A percentile compares a stretch with the other conserved stretches of the same genome.
Conservation (phyloP, 305 asterid genomes). For the Fraxinus greggii region DNA sequence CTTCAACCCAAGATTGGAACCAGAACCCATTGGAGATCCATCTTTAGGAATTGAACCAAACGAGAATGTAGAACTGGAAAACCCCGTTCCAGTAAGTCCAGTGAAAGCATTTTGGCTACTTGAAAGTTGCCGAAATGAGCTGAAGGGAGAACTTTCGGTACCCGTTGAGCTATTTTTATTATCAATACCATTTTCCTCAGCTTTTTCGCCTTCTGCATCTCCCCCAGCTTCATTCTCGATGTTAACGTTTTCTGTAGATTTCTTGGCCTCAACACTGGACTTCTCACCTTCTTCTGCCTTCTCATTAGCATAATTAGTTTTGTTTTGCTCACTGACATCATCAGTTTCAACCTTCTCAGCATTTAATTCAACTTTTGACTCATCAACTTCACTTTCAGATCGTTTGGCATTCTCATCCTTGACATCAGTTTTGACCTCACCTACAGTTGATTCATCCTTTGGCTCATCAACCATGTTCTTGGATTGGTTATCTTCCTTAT, state of each 20-base stretch:
- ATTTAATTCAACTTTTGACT: constrained; percentile 24
- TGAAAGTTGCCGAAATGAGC: constrained; percentile 77
- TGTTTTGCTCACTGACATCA: constrained; percentile 20
- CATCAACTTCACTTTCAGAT: constrained; percentile 37
- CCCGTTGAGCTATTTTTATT: constrained; percentile 40
- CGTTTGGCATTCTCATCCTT: constrained; percentile 26
- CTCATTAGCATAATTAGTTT: constrained; percentile 30
- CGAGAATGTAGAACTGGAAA: constrained; percentile 71
- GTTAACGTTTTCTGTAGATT: constrained; percentile 18
- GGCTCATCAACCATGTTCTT: constrained; percentile 32
- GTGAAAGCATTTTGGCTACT: constrained; percentile 88
- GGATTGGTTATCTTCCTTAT: constrained; percentile 17
- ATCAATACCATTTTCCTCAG: constrained; percentile 38
- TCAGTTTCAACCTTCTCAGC: constrained; percentile 30
- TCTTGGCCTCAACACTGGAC: constrained; percentile 26
- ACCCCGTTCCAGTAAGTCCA: constrained; percentile 83
- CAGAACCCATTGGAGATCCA: constrained; percentile 39
- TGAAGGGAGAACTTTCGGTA: constrained; percentile 49
- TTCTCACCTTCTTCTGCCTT: constrained; percentile 34
- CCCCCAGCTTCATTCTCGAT: constrained; percentile 29
- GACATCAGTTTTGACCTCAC: constrained; percentile 30
- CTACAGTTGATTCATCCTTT: constrained; percentile 25
- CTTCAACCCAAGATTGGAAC: constrained; percentile 43
- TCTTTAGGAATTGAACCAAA: constrained; percentile 65
- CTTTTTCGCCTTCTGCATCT: constrained; percentile 34